These are phyloP conservation scores for Coix lacrymajobi DNA, from an alignment of 176 grass and related monocot genomes.

Conservation along the genomic window DNA sequence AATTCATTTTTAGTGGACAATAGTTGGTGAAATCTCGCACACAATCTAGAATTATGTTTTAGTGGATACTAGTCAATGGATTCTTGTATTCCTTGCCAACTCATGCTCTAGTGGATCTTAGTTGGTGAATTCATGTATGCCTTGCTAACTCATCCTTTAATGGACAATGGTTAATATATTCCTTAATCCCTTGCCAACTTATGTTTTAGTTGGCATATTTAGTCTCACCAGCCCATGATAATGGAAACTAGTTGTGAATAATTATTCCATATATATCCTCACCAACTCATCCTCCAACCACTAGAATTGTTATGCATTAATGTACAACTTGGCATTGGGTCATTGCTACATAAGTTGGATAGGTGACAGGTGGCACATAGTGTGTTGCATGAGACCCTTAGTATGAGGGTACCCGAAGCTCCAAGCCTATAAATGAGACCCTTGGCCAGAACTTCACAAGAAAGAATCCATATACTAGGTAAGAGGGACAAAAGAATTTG, in stretches of 20 bases:
- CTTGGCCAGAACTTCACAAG: neutral
- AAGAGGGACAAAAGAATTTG: neutral
- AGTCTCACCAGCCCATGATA: neutral
- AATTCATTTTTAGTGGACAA: neutral
- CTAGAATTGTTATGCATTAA: neutral
- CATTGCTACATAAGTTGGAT: neutral
- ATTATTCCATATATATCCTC: neutral
- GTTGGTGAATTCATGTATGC: neutral
- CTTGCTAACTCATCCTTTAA: neutral
- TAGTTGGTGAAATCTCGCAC: neutral
- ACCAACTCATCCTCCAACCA: neutral
- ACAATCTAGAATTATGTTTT: neutral
- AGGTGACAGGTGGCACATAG: neutral
- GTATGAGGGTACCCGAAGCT: neutral
- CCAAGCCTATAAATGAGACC: neutral
- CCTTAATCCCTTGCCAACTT: neutral
- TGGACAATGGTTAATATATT: neutral
- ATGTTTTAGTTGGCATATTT: neutral
- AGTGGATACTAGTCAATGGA: neutral
- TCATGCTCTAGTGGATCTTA: neutral
- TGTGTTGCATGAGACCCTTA: neutral
- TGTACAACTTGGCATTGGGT: neutral
- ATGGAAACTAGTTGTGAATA: neutral
- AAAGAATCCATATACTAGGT: neutral
- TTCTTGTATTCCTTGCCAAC: neutral